These are phyloP conservation scores for Nyssa sinensis DNA, from an alignment of 148 eudicot genomes.

Conservation along the genomic window DNA sequence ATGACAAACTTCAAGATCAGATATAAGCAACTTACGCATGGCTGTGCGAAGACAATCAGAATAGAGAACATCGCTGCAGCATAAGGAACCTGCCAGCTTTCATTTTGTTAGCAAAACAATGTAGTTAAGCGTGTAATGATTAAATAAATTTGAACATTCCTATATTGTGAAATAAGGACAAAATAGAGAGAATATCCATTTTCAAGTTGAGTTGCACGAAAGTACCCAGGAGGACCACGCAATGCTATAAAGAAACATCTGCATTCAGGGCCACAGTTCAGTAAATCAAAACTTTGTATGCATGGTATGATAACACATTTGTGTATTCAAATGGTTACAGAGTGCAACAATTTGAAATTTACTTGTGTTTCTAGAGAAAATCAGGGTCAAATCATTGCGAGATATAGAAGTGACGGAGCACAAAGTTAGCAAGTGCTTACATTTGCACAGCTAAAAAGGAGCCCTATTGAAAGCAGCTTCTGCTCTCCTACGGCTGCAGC, in stretches of 20 bases:
- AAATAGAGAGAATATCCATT: not conserved
- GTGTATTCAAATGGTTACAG: no score
- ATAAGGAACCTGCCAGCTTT: conserved; percentile 50
- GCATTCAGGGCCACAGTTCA: conserved; percentile 20
- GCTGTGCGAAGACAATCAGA: conserved; percentile 39
- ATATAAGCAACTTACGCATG: conserved; percentile 48
- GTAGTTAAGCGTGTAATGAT: not conserved
- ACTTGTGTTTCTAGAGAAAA: no score
- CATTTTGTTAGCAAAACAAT: conserved; percentile 8
- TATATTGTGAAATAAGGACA: not conserved
- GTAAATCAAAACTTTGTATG: not conserved
- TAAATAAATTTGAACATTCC: not conserved
- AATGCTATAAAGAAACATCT: conserved; percentile 56
- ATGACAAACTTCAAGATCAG: not conserved
- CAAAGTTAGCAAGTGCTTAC: conserved; percentile 31
- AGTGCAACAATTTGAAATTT: no score
- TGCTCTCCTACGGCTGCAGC: conserved; percentile 64
- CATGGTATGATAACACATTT: no score
- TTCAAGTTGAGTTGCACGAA: not conserved
- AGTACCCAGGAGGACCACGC: conserved; percentile 71
- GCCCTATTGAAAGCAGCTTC: conserved; percentile 63
- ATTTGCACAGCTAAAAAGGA: conserved; percentile 51
- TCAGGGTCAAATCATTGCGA: no score
- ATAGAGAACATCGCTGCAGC: conserved; percentile 42
- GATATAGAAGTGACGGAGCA: not conserved